A percentile compares a stretch with the other conserved stretches of the same genome.
These are phyloP conservation scores for Blastocystis sp. DNA, from an alignment of 352 stramenopile genomes.

Conservation along the genomic window DNA sequence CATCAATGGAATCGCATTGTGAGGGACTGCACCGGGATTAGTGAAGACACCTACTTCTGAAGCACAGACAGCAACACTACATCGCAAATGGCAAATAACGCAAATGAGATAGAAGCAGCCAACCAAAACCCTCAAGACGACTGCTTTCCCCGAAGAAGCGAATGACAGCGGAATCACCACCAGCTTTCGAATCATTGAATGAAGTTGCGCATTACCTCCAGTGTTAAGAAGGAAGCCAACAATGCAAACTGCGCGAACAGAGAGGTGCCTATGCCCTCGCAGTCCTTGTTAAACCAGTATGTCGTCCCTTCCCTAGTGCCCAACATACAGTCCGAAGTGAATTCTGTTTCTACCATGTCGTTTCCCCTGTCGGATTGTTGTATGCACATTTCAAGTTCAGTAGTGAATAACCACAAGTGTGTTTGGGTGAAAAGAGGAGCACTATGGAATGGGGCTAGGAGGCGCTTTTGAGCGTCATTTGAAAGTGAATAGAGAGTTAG, in stretches of 20 bases:
- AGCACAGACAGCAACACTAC: neutral
- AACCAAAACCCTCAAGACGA: neutral
- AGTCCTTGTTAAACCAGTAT: neutral
- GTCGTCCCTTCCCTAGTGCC: neutral
- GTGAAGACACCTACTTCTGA: slow-evolving; percentile 26
- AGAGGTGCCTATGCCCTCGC: neutral
- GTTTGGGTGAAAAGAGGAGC: too few relatives aligned
- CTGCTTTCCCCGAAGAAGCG: neutral
- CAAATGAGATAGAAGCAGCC: neutral
- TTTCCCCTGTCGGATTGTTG: too few relatives aligned
- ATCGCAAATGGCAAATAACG: slow-evolving; percentile 5
- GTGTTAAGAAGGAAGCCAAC: neutral
- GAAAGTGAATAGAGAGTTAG: too few relatives aligned
- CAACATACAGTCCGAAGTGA: neutral
- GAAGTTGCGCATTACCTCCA: neutral
- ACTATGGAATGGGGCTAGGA: too few relatives aligned
- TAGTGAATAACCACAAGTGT: too few relatives aligned
- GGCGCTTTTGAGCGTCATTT: too few relatives aligned
- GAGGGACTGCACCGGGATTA: slow-evolving; percentile 55
- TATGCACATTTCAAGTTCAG: too few relatives aligned
- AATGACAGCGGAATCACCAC: slow-evolving; percentile 2
- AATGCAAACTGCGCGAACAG: slow-evolving; percentile 1
- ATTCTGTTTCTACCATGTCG: too few relatives aligned
- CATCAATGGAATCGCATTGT: slow-evolving; percentile 33
- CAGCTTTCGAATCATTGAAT: neutral